phyloP scores from a whole-genome alignment of 2,329 filamentous ascomycete species.

The Penicillium sp. region DNA sequence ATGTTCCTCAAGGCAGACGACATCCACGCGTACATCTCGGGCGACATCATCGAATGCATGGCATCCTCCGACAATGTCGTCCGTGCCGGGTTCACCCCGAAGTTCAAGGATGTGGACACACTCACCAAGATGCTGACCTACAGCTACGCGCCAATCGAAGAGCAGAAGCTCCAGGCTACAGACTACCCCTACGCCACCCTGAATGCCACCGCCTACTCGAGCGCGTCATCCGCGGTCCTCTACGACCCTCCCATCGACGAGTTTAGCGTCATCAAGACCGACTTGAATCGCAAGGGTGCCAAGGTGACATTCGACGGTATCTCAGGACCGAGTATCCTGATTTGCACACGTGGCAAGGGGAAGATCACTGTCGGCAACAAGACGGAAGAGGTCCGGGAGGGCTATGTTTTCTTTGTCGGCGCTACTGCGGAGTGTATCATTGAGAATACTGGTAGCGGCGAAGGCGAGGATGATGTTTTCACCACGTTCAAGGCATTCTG shows the following conservation, averaged over 20 bases:
- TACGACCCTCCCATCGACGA: slow-evolving; percentile 98
- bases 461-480: slow-evolving; percentile 63
- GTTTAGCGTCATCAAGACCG: slow-evolving; percentile 81
- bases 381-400: slow-evolving; percentile 67
- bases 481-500: slow-evolving; percentile 93
- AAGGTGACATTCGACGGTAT: slow-evolving; percentile 87
- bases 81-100: slow-evolving; percentile 92
- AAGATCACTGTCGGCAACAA: slow-evolving; percentile 82
- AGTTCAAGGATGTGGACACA: slow-evolving; percentile 93
- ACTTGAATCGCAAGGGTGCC: slow-evolving; percentile 64
- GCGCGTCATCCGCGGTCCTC: slow-evolving; percentile 65
- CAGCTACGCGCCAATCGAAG: slow-evolving; percentile 85
- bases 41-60: slow-evolving; percentile 98
- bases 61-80: slow-evolving; percentile 98
- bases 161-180: slow-evolving; percentile 85
- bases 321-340: slow-evolving; percentile 84
- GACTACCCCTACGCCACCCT: slow-evolving; percentile 84
- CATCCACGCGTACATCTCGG: slow-evolving; percentile 78
- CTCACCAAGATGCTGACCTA: slow-evolving; percentile 91
- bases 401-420: slow-evolving; percentile 79
- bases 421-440: slow-evolving; percentile 79
- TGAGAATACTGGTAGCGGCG: slow-evolving; percentile 57
- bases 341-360: slow-evolving; percentile 80
- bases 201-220: slow-evolving; percentile 77
- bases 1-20: slow-evolving; percentile 96